phyloP scores from a whole-genome alignment of 768 basidiomycete genomes.

The Collybia nuda region DNA sequence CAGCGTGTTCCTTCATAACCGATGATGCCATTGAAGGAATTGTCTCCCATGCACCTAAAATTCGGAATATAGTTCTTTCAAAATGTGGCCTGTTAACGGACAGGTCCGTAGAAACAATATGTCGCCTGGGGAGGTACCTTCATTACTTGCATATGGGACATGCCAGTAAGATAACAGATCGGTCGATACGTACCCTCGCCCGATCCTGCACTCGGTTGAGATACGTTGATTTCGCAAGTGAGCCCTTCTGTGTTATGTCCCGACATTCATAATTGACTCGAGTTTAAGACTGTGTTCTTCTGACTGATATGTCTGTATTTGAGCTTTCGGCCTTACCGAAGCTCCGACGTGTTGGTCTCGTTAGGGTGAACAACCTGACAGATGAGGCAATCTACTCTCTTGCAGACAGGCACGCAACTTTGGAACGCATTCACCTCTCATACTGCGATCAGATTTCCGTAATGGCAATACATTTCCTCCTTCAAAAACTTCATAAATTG shows the following conservation, averaged over 20 bases:
- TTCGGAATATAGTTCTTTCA: constrained; percentile 84
- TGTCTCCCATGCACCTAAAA: constrained; percentile 75
- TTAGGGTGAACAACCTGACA: constrained; percentile 89
- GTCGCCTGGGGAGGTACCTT: constrained; percentile 84
- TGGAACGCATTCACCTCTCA: constrained; percentile 95
- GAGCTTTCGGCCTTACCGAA: constrained; percentile 88
- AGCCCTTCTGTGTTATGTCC: constrained; percentile 27
- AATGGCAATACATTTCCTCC: constrained; percentile 85
- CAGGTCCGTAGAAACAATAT: constrained; percentile 78
- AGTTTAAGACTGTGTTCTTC: constrained; percentile 68
- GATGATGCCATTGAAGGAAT: constrained; percentile 86
- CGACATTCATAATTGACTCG: constrained; percentile 12
- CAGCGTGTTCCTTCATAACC: constrained; percentile 77
- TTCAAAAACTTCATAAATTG: constrained; percentile 85
- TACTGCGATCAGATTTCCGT: constrained; percentile 97
- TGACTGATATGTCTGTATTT: constrained; percentile 94
- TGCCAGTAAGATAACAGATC: constrained; percentile 86
- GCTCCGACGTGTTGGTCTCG: constrained; percentile 91
- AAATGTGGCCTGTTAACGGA: constrained; percentile 84
- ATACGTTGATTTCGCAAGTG: constrained; percentile 96
- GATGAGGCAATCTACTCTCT: constrained; percentile 92
- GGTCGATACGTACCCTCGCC: constrained; percentile 80
- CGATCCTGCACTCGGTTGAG: constrained; percentile 85
- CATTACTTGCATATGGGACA: constrained; percentile 97
- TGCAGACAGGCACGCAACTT: constrained; percentile 77